These are phyloP conservation scores for Prinsepia uniflora DNA, from an alignment of 306 rosid species.

Conservation along the genomic window DNA sequence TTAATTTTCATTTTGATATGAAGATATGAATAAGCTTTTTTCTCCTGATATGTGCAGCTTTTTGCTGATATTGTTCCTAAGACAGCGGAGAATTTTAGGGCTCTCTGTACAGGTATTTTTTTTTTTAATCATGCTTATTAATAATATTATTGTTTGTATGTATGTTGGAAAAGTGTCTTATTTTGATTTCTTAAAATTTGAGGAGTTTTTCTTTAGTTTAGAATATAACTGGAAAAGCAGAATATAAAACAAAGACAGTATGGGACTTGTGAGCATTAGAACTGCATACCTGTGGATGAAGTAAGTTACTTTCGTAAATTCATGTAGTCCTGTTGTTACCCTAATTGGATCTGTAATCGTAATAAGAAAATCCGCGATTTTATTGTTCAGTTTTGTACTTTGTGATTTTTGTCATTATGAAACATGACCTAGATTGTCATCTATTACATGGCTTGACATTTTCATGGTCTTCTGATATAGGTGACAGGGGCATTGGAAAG, in stretches of 20 bases:
- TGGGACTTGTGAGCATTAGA: not conserved
- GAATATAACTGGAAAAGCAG: not conserved
- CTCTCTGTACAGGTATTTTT: constrained; percentile 83
- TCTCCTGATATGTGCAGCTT: constrained; percentile 68
- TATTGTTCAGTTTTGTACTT: not conserved
- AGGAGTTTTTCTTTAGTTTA: not conserved
- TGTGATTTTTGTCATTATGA: not conserved
- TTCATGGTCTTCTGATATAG: constrained; percentile 36
- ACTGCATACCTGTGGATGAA: not conserved
- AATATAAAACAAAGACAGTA: not conserved
- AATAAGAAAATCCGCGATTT: not conserved
- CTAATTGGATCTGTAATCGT: not conserved
- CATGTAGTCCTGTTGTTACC: not conserved
- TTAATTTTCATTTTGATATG: constrained; percentile 5
- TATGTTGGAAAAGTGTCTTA: not conserved
- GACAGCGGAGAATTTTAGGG: constrained; percentile 88
- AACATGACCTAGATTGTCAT: not conserved
- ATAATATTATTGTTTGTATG: not conserved
- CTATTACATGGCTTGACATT: not conserved
- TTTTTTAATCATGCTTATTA: too few relatives aligned
- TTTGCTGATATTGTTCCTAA: constrained; percentile 71
- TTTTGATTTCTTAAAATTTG: not conserved
- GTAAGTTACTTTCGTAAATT: not conserved
- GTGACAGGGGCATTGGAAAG: constrained; percentile 88
- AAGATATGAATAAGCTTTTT: not conserved